Conservation (phyloP, 805 yeast genomes). For the Blastobotrys chiropterorum region DNA sequence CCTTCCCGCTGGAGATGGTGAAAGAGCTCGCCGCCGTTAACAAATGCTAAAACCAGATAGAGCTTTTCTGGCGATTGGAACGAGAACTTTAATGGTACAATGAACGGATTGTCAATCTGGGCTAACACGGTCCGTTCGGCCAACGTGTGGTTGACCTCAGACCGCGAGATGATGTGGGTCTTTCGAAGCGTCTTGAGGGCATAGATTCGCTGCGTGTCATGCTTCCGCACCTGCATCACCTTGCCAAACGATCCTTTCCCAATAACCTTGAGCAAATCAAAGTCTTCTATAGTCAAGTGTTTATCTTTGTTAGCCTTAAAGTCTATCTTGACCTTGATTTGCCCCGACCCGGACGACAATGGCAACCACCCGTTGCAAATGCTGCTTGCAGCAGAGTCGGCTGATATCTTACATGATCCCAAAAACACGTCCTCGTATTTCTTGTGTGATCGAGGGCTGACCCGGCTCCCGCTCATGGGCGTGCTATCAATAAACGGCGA, state of each 20-base stretch:
- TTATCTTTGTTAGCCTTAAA: conserved; percentile 55
- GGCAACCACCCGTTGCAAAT: conserved; percentile 18
- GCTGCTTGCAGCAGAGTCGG: conserved; percentile 11
- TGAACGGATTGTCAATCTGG: conserved; percentile 87
- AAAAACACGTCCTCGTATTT: conserved; percentile 60
- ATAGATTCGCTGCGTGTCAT: conserved; percentile 89
- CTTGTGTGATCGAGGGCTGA: conserved; percentile 17
- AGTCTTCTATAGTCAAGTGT: conserved; percentile 80
- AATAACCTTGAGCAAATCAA: conserved; percentile 86
- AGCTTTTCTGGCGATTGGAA: conserved; percentile 96
- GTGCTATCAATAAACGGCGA: background rate
- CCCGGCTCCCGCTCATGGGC: background rate
- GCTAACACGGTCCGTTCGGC: conserved; percentile 96
- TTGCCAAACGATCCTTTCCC: conserved; percentile 98
- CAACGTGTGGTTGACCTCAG: conserved; percentile 92
- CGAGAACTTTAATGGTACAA: conserved; percentile 91
- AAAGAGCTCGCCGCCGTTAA: conserved; percentile 95
- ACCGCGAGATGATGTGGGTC: conserved; percentile 86
- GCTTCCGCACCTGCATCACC: conserved; percentile 97
- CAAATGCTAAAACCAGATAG: conserved; percentile 83
- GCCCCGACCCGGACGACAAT: conserved; percentile 27
- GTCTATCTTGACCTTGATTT: conserved; percentile 50
- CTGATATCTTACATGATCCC: conserved; percentile 57
- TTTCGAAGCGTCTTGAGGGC: conserved; percentile 92
- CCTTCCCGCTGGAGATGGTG: conserved; percentile 91